A percentile compares a stretch with the other conserved stretches of the same genome.
Conservation (phyloP, 2,329 filamentous ascomycete genomes). For the Simplicillium aogashimaense region DNA sequence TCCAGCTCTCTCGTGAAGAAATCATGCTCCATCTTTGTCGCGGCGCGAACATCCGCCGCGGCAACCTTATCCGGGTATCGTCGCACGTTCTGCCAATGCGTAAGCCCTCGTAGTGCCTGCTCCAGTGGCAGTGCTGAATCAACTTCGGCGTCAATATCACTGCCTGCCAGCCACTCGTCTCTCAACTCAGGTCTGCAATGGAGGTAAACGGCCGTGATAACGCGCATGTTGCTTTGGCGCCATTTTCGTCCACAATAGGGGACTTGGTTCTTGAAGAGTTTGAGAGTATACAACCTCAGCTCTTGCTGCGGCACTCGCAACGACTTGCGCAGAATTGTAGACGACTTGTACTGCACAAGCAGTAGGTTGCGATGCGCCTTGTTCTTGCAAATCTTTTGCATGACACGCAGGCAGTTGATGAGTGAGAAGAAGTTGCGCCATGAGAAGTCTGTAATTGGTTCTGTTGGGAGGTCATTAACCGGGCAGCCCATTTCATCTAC, state of each 20-base stretch:
- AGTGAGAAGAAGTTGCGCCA: slow-evolving; percentile 91
- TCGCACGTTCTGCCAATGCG: slow-evolving; percentile 88
- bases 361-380: slow-evolving; percentile 92
- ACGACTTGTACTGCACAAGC: slow-evolving; percentile 91
- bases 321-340: slow-evolving; percentile 81
- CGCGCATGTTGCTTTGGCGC: slow-evolving; percentile 96
- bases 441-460: slow-evolving; percentile 81
- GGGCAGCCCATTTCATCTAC: slow-evolving; percentile 87
- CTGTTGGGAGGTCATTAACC: slow-evolving; percentile 55
- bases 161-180: slow-evolving; percentile 89
- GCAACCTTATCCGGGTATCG: slow-evolving; percentile 73
- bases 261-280: slow-evolving; percentile 97
- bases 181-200: slow-evolving; percentile 86
- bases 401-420: slow-evolving; percentile 89
- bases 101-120: slow-evolving; percentile 78
- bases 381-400: slow-evolving; percentile 95
- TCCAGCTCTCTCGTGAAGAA: slow-evolving; percentile 74
- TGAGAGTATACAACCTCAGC: slow-evolving; percentile 86
- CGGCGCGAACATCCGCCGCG: slow-evolving; percentile 37
- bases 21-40: slow-evolving; percentile 63
- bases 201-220: slow-evolving; percentile 93
- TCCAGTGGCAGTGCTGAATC: slow-evolving; percentile 88
- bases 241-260: slow-evolving; percentile 97
- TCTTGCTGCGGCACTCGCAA: slow-evolving; percentile 83
- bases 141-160: slow-evolving; percentile 86